Conservation (phyloP, 1,284 basidiomycete species). For the Mrakiaceae sp. region DNA sequence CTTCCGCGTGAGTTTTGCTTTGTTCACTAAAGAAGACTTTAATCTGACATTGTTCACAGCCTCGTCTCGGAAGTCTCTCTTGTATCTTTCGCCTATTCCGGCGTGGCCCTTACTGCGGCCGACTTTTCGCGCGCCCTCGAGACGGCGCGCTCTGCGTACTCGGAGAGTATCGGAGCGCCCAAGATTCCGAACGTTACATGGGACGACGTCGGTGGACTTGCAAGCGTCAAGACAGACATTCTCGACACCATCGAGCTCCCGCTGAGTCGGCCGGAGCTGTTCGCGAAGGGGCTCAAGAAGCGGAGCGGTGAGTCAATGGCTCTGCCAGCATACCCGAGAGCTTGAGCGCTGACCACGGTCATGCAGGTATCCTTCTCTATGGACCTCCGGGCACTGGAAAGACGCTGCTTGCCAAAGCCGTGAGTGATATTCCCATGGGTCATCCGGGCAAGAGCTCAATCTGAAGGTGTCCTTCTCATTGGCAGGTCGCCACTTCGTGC, state of each 20-base stretch:
- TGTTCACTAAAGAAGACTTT: not conserved
- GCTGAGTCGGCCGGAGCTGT: constrained; percentile 85
- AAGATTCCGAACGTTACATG: constrained; percentile 93
- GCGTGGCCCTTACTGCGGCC: constrained; percentile 48
- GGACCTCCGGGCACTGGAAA: constrained; percentile 96
- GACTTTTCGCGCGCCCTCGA: constrained; percentile 67
- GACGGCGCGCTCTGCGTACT: constrained; percentile 69
- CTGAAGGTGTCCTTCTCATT: constrained; percentile 11
- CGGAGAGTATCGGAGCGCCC: constrained; percentile 88
- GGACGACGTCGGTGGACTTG: constrained; percentile 95
- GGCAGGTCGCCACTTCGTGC: constrained; percentile 70
- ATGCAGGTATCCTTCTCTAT: constrained; percentile 62
- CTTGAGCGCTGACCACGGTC: not conserved
- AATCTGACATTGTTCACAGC: not conserved
- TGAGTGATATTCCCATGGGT: constrained; percentile 13
- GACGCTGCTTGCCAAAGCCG: constrained; percentile 79
- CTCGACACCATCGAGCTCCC: constrained; percentile 95
- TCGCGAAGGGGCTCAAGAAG: constrained; percentile 87
- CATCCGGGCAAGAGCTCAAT: not conserved
- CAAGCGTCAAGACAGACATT: constrained; percentile 81
- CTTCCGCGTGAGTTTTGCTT: not conserved
- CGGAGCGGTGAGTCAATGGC: constrained; percentile 57
- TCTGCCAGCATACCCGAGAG: not conserved
- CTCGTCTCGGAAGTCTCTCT: not conserved
- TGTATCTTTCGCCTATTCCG: constrained; percentile 36